Evolutionary conservation across 495 filamentous ascomycete species (phyloP), one percentile per base, ranked within the genome.

Genomic region (Cairneyella variabilis): DNA sequence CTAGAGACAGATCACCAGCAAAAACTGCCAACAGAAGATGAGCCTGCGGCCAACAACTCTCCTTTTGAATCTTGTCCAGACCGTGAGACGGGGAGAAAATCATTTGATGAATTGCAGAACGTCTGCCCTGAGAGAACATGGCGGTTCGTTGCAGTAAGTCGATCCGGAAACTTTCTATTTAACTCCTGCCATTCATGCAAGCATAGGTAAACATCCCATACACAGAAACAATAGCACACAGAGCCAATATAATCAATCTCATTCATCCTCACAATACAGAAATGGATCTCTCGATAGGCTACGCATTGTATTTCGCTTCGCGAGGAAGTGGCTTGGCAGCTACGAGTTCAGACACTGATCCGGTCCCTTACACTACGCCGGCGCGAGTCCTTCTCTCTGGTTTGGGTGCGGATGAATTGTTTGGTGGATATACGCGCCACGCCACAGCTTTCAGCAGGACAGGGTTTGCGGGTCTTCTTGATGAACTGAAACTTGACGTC

Each of bases 281-380:
- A 66, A 99, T 99, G 93, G 93, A 99, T 62, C 76, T 97, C 2
- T 97, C 95, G n/a, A 97, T 99, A 59, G 87, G 86, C 2, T 83
- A 80, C 47, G 93, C 93, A 0, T 77, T 97, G 40, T 97, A 96
- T 70, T 98, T 98, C 65, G 90, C 93, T 3, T 83, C 92, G 6
- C 82, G 91, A 11, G 92, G 90, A 7, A 72, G 71, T 49, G 93
- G 92, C 0, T 38, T 66, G 4, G 67, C 76, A n/a, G 37, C 57
- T 8, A 48, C 38, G 16, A 40, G 11, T 18, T n/a, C 48, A 8
- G 25, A 45, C 27, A 9, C 45, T 1, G 47, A 48, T n/a, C 21
- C 51, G 17, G 51, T 51, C 1, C 18, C 51, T 0, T 91, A 91
- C 65, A 77, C 70, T 4, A 90, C 89, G 1, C 73, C 83, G 0